Conservation (phyloP, 805 yeast species). For the Pichia cabralensis region DNA sequence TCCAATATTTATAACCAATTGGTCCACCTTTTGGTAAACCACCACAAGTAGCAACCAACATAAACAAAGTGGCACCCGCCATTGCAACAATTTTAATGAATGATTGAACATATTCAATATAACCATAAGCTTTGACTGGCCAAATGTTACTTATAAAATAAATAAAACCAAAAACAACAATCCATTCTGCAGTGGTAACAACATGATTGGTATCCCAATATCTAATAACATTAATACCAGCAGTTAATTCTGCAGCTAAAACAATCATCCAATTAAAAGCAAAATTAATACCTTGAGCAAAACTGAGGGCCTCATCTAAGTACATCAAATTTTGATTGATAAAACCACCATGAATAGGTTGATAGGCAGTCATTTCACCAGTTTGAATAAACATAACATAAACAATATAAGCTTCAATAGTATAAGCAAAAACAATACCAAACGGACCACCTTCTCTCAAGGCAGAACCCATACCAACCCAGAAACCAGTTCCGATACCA, state of each 20-base stretch:
- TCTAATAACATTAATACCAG: constrained; percentile 51
- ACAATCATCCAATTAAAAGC: constrained; percentile 56
- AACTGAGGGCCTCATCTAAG: constrained; percentile 47
- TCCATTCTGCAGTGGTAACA: constrained; percentile 49
- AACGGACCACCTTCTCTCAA: constrained; percentile 37
- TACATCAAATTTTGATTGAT: constrained; percentile 30
- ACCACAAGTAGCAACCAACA: constrained; percentile 41
- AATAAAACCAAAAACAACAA: constrained; percentile 40
- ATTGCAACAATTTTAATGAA: constrained; percentile 54
- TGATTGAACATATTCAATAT: constrained; percentile 33
- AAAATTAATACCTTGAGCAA: constrained; percentile 55
- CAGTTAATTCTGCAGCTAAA: constrained; percentile 53
- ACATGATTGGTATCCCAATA: constrained; percentile 39
- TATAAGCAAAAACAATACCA: constrained; percentile 44
- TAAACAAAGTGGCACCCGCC: constrained; percentile 35
- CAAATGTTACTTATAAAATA: constrained; percentile 26
- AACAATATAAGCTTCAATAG: constrained; percentile 47
- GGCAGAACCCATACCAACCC: constrained; percentile 47
- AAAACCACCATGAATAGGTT: constrained; percentile 52
- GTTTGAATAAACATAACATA: constrained; percentile 52
- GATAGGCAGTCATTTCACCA: constrained; percentile 57
- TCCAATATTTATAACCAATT: constrained; percentile 43
- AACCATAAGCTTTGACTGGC: constrained; percentile 32
- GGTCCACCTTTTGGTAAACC: constrained; percentile 32
- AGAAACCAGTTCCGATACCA: constrained; percentile 70